Evolutionary conservation across 2,329 filamentous ascomycete species (phyloP), one percentile per base, ranked within the genome.

Genomic region (Scedosporium boydii): DNA sequence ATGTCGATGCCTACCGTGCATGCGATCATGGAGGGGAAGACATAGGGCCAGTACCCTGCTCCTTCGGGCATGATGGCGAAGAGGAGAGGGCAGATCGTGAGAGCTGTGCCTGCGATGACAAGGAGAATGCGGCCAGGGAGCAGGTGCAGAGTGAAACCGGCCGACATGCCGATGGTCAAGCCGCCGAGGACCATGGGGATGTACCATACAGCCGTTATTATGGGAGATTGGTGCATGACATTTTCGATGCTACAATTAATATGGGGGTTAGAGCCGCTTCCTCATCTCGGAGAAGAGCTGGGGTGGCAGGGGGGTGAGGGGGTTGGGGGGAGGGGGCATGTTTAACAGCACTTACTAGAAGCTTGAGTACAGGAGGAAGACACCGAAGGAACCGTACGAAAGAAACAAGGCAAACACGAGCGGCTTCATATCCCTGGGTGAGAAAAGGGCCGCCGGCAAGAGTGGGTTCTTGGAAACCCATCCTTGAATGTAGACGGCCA

Each of bases 1-100:
- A 89, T 80, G 66, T 90, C 87, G 62, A 89, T 85, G 3, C 84
- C 85, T 23, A 87, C 73, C 0, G 86, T 88, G 14, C 79, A 81
- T 63, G 80, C 82, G 6, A 84, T 72, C 82, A 84, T 84, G 4
- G 79, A 70, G 0, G 86, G 84, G 66, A 89, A 87, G 3, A 86
- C 78, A 69, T 79, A 89, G 0, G 82, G 79, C 87, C 87, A 89
- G 72, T 86, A 84, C 63, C 76, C 81, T 0, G 77, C 80, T 2
- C 77, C 74, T 14, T 72, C 68, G 0, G 84, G 84, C 63, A 83
- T 77, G 12, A 86, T 69, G 12, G 83, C 83, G 63, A 87, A 84
- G 6, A 87, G 71, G 0, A 86, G 67, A 3, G 79, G 75, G 2
- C 79, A 75, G 16, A 80, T 72, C 6, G 85, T 69, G 65, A 80